phyloP scores from a whole-genome alignment of 495 filamentous ascomycete genomes.

The Penicillium mononematosum region DNA sequence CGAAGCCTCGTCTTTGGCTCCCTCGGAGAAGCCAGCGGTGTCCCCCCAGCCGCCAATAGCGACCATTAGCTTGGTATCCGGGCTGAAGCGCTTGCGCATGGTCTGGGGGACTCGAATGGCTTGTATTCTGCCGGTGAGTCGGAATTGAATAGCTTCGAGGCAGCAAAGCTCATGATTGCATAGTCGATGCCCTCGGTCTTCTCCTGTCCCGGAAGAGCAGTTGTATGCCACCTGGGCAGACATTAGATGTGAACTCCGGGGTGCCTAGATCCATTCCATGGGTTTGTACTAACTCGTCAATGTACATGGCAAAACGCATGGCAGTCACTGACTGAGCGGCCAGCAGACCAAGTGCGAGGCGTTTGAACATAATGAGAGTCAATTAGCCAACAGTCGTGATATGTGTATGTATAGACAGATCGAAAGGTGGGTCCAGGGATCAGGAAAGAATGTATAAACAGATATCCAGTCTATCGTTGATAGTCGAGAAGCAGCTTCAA shows the following conservation, averaged over 20 bases:
- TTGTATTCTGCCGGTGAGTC: conserved; percentile 44
- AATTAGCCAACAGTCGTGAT: background rate
- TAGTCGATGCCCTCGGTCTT: conserved; percentile 44
- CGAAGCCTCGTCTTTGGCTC: conserved; percentile 51
- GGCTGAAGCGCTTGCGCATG: conserved; percentile 56
- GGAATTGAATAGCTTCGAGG: conserved; percentile 58
- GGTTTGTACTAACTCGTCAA: conserved; percentile 34
- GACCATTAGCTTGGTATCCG: conserved; percentile 62
- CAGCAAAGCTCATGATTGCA: conserved; percentile 69
- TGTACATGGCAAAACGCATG: conserved; percentile 40
- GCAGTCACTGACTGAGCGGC: conserved; percentile 32
- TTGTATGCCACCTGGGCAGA: conserved; percentile 28
- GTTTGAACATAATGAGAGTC: conserved; percentile 30
- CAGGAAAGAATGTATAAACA: conserved; percentile 1
- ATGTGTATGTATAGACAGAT: background rate
- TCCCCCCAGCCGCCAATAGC: conserved; percentile 78
- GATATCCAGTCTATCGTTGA: background rate
- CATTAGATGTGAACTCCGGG: background rate
- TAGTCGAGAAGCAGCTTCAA: conserved; percentile 1
- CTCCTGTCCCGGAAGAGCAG: conserved; percentile 27
- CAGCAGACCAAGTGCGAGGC: conserved; percentile 32
- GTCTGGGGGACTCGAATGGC: conserved; percentile 61
- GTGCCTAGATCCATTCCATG: background rate
- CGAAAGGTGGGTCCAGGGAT: background rate
- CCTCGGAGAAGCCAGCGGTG: conserved; percentile 57